These are phyloP conservation scores for Biscogniauxia mediterranea DNA, from an alignment of 2,329 filamentous ascomycete species.

Conservation along the genomic window DNA sequence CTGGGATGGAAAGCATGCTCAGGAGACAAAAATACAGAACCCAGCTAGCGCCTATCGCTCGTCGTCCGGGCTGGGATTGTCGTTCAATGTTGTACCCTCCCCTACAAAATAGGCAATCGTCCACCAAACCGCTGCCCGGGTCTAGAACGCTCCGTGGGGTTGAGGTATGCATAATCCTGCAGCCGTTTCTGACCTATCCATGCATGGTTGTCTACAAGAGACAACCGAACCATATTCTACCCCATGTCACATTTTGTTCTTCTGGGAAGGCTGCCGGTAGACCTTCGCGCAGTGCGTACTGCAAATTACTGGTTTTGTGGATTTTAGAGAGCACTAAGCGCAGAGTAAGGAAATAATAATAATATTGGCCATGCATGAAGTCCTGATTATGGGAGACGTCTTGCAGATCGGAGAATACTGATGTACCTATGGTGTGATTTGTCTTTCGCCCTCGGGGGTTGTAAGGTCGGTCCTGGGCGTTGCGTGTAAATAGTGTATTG, in stretches of 20 bases:
- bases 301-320: background rate
- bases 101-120: background rate
- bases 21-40: background rate
- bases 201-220: conserved; percentile 25
- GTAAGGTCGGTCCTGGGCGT: conserved; percentile 17
- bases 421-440: conserved; percentile 15
- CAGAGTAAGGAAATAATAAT: background rate
- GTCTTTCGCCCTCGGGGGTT: conserved; percentile 16
- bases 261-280: conserved; percentile 16
- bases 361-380: background rate
- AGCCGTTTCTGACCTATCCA: conserved; percentile 21
- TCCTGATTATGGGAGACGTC: background rate
- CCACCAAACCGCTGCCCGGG: conserved; percentile 15
- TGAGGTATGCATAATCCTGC: conserved; percentile 21
- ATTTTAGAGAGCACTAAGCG: background rate
- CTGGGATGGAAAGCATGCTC: background rate
- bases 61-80: background rate
- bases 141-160: conserved; percentile 26
- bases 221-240: conserved; percentile 21
- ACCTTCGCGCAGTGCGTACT: conserved; percentile 10
- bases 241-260: conserved; percentile 16
- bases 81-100: background rate
- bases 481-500: background rate
- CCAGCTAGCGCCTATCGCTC: background rate
- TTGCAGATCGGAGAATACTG: conserved; percentile 23